Percentiles rank a stretch among this genome's conserved stretches.
phyloP scores from a whole-genome alignment of 768 basidiomycete genomes.

The Strobilomyces dryophilus region DNA sequence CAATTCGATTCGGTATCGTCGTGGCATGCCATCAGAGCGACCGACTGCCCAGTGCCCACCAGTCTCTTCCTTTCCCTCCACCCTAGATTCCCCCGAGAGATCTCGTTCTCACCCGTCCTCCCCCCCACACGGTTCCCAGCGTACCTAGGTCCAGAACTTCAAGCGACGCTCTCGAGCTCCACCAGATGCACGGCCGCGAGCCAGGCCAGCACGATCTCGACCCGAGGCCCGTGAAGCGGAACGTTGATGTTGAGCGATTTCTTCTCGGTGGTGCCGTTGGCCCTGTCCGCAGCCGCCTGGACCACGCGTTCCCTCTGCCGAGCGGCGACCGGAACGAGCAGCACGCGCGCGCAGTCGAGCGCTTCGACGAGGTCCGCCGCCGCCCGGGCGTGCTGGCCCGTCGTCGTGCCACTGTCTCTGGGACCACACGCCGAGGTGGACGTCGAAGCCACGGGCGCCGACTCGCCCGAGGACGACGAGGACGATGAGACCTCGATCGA shows the following conservation, averaged over 20 bases:
- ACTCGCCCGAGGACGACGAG: slow-evolving; percentile 20
- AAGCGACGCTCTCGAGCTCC: slow-evolving; percentile 52
- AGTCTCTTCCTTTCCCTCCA: neutral
- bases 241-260: slow-evolving; percentile 71
- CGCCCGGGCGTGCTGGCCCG: slow-evolving; percentile 5
- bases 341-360: slow-evolving; percentile 66
- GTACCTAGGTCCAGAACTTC: neutral
- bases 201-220: slow-evolving; percentile 85
- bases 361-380: slow-evolving; percentile 45
- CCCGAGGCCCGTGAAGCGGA: slow-evolving; percentile 80
- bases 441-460: slow-evolving; percentile 18
- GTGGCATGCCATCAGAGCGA: too few species aligned
- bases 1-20: neutral
- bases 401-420: too few species aligned
- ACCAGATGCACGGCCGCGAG: slow-evolving; percentile 75
- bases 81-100: slow-evolving; percentile 15
- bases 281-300: slow-evolving; percentile 48
- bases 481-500: slow-evolving; percentile 23
- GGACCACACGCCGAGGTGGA: slow-evolving; percentile 5
- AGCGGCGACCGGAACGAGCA: slow-evolving; percentile 66
- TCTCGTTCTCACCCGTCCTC: neutral
- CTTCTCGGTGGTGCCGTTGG: slow-evolving; percentile 38
- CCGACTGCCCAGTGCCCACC: too few species aligned
- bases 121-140: neutral
- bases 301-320: slow-evolving; percentile 59